These are phyloP conservation scores for Fragaria vesca DNA, from an alignment of 306 rosid genomes.

Conservation along the genomic window DNA sequence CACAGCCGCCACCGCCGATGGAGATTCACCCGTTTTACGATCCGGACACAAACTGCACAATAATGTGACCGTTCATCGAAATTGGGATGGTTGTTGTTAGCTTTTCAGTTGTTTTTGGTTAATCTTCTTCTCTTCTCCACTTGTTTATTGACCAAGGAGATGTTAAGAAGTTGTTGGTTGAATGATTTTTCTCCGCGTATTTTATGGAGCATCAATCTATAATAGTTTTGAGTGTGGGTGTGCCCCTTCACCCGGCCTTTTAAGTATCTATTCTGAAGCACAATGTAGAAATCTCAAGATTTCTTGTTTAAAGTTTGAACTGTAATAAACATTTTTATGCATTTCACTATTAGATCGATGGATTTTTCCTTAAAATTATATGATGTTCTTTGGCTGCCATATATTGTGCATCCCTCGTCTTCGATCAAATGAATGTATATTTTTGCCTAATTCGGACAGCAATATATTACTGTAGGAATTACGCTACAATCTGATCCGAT, in stretches of 20 bases:
- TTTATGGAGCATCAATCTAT: conserved; percentile 10
- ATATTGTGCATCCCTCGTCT: background rate
- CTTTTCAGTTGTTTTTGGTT: background rate
- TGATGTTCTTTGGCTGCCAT: background rate
- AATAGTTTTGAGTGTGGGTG: background rate
- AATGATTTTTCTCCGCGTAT: conserved; percentile 4
- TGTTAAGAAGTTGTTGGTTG: background rate
- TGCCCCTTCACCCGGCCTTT: background rate
- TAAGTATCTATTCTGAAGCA: background rate
- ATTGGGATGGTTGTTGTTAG: background rate
- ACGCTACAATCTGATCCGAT: background rate
- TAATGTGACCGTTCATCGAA: conserved; percentile 1
- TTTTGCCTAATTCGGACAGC: background rate
- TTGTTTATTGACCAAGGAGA: conserved; percentile 2
- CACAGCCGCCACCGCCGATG: conserved; percentile 11
- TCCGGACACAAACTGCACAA: background rate
- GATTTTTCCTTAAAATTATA: background rate
- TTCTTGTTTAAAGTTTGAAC: background rate
- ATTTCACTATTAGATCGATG: background rate
- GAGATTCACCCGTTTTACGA: conserved; percentile 3
- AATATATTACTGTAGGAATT: background rate
- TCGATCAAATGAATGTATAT: background rate
- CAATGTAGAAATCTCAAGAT: background rate
- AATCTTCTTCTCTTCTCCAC: background rate
- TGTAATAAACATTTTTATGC: background rate